These are phyloP conservation scores for Lecanicillium sp. DNA, from an alignment of 2,329 filamentous ascomycete genomes.

Conservation along the genomic window DNA sequence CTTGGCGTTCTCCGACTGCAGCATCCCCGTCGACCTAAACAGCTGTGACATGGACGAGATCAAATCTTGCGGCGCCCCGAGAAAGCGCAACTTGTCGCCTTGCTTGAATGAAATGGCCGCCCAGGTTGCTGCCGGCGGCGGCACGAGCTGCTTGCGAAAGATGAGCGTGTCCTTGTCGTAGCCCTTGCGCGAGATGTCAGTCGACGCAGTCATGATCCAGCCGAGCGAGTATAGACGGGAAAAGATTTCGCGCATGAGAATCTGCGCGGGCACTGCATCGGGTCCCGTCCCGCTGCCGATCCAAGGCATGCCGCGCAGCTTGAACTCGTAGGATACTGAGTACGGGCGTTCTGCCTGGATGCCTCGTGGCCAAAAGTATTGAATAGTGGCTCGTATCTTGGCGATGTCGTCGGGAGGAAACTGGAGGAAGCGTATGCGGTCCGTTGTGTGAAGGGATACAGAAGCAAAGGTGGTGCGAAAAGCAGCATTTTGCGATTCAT, in stretches of 20 bases:
- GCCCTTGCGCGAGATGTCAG: constrained; percentile 5
- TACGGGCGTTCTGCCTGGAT: constrained; percentile 5
- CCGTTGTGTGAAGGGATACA: constrained; percentile 7
- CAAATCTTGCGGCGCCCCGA: constrained; percentile 5
- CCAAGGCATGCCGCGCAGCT: constrained; percentile 7
- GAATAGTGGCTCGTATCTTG: constrained; percentile 1
- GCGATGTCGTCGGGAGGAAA: constrained; percentile 2
- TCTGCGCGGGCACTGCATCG: constrained; percentile 4
- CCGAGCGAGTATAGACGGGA: constrained; percentile 5
- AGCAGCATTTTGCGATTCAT: not conserved
- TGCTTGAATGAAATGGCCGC: constrained; percentile 5
- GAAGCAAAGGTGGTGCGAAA: constrained; percentile 7
- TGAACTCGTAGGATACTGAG: constrained; percentile 7
- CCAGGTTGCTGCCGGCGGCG: constrained; percentile 5
- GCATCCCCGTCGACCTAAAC: constrained; percentile 1
- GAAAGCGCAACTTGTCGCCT: constrained; percentile 6
- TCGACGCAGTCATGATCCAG: constrained; percentile 8
- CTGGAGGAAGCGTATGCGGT: constrained; percentile 5
- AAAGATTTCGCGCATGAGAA: constrained; percentile 6
- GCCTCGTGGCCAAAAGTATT: constrained; percentile 1
- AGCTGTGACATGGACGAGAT: not conserved
- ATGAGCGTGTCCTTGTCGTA: constrained; percentile 8
- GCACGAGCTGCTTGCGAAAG: constrained; percentile 3
- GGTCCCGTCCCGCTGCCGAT: constrained; percentile 1
- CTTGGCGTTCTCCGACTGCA: constrained; percentile 3